These are phyloP conservation scores for Cladosporium sp. DNA, from an alignment of 2,329 filamentous ascomycete species.

Conservation along the genomic window DNA sequence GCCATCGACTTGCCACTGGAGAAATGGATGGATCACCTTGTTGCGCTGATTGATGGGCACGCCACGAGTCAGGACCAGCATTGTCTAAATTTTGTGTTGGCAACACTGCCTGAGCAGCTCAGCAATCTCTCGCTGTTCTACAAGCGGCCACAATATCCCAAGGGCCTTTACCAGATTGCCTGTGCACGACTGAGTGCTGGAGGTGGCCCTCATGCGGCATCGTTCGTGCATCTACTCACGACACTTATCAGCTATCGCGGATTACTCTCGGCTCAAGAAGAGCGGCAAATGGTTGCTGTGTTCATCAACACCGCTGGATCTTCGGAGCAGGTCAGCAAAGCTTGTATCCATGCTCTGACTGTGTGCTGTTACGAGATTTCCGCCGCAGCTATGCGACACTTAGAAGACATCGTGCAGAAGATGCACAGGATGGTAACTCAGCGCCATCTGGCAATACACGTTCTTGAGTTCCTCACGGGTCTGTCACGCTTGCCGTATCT, in stretches of 20 bases:
- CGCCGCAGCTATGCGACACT: conserved; percentile 75
- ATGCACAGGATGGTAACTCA: conserved; percentile 97
- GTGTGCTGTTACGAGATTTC: conserved; percentile 95
- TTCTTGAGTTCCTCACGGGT: conserved; percentile 90
- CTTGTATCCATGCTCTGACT: conserved; percentile 89
- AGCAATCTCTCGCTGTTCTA: conserved; percentile 85
- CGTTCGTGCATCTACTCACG: conserved; percentile 69
- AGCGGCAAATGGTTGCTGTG: conserved; percentile 78
- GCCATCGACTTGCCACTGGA: conserved; percentile 10
- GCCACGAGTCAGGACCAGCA: conserved; percentile 58
- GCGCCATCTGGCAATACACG: conserved; percentile 85
- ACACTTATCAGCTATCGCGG: conserved; percentile 78
- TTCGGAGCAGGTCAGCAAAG: conserved; percentile 67
- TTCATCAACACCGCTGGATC: conserved; percentile 74
- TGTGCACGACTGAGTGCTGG: background rate
- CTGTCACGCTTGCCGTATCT: conserved; percentile 75
- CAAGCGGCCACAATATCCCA: conserved; percentile 68
- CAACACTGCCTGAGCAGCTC: conserved; percentile 81
- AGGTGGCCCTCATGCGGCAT: conserved; percentile 8
- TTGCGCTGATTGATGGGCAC: conserved; percentile 12
- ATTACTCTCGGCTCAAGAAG: conserved; percentile 70
- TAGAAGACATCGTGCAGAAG: conserved; percentile 82
- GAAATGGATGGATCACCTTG: conserved; percentile 15
- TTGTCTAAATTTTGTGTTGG: conserved; percentile 83
- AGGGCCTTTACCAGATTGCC: conserved; percentile 49